Evolutionary conservation across 129 eudicot genomes (phyloP), one percentile per base, ranked within the genome.

Genomic region (Pulicaria dysenterica): DNA sequence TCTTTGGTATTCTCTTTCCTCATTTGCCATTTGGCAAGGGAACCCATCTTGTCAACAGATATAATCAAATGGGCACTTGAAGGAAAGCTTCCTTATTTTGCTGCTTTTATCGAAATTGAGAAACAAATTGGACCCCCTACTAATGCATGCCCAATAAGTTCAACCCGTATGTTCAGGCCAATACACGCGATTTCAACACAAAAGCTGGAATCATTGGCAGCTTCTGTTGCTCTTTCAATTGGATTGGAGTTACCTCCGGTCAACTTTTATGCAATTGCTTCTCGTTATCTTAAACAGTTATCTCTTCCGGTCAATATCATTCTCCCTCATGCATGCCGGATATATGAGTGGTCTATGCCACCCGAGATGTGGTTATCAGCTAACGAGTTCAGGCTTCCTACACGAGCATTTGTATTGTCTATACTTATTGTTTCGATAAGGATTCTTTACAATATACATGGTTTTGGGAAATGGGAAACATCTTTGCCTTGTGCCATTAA

Each of bases 301-400:
- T 85, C 85, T 62, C 84, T 92, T 82, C 88, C 98, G 0, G 76
- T 70, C 11, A 76, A 67, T 10, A 79, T 73, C 45, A 77, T 92
- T 76, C 86, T 85, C 59, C 87, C 92, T 62, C 78, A 68, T 45
- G 98, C 91, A 15, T 85, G 85, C 69, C 78, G 63, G 7, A 73
- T 87, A 46, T 85, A 77, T 43, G 96, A 92, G 76, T 92, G 96
- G 96, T 83, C 92, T 60, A 85, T 85, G 95, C 96, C 98, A 64
- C 83, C 88, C 4, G 98, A 87, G 47, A 63, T 90, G 55, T 85
- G 85, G 87, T 19, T 89, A 31, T 89, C 95, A 2, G 85, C 90
- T 16, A 87, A 87, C 13, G 91, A 83, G 57, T 57, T 38, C 36
- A 80, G 88, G 69, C 84, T 85, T 65, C 98, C 98, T 47, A 79